These are phyloP conservation scores for Spinacia oleracea DNA, from an alignment of 179 eudicot genomes.

Conservation along the genomic window DNA sequence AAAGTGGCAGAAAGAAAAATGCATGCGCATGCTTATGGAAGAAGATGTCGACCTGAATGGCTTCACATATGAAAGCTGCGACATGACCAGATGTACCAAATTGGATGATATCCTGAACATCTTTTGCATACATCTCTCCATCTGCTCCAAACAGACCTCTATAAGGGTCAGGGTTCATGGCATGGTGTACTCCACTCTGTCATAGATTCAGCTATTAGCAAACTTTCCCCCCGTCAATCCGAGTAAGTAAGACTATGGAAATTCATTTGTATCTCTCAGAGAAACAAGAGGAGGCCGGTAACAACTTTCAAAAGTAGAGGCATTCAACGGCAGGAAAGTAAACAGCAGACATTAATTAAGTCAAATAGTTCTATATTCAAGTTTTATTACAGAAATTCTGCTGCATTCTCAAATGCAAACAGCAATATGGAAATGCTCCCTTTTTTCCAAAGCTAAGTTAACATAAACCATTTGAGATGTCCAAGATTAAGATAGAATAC, in stretches of 20 bases:
- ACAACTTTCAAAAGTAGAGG: not conserved
- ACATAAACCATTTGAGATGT: too few relatives aligned
- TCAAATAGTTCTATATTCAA: not conserved
- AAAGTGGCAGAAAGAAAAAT: not conserved
- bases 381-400: not conserved
- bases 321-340: not conserved
- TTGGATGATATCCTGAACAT: slow-evolving; percentile 70
- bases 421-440: not conserved
- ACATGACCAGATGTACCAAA: slow-evolving; percentile 88
- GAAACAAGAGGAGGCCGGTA: not conserved
- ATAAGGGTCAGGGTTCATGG: slow-evolving; percentile 85
- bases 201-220: slow-evolving; percentile 16
- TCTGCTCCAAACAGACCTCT: slow-evolving; percentile 91
- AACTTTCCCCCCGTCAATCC: not conserved
- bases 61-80: slow-evolving; percentile 80
- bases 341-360: not conserved
- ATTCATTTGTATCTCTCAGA: not conserved
- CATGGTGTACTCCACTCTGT: slow-evolving; percentile 94
- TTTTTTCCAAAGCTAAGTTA: too few relatives aligned
- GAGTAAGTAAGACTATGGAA: not conserved
- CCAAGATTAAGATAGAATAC: too few relatives aligned
- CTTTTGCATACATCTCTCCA: slow-evolving; percentile 79
- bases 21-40: not conserved
- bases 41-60: slow-evolving; percentile 63
- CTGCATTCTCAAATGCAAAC: not conserved